Base-by-base conservation (phyloP, 441 rosid genomes). In the Corymbia citriodora region DNA sequence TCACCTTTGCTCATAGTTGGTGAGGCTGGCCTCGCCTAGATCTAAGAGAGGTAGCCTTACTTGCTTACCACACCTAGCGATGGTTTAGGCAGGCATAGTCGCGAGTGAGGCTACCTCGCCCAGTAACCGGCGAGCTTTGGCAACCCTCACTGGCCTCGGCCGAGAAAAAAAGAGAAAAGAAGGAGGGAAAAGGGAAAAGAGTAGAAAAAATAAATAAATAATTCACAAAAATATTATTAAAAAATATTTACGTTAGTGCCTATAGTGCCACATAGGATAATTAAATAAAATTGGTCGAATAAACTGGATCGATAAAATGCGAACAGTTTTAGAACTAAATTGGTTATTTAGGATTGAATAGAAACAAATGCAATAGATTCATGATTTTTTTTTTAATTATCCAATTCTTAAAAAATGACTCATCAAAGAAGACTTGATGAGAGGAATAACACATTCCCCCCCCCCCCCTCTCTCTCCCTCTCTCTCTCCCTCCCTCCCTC, bases 141-240 rank as follows among this genome's bases (percentile, higher is more conserved):
- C 0, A 10, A 10, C 7, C 29, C 63, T 59, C 0, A 0, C 27
- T 23, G 4, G 63, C 13, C 63, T 59, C 0, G 0, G 10, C 23
- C 6, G 29, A 6, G 25, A 59, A 29, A 4, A 23, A 57, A 57
- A 57, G 10, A 23, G 3, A 23, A 57, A 23, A 57, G 6, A 57
- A 57, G 1, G 14, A 57, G 23, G 63, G 13, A 23, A 57, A 57
- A 57, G 27, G 19, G 21, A 1, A 55, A 19, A 55, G 4, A 19
- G 33, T 33, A 55, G 19, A 4, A 9, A 57, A 57, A 59, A 10
- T 59, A 59, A 59, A 13, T 10, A 59, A 59, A 59, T 59, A 59
- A 23, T 23, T 59, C 14, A 23, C 23, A 59, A 57, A 59, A 59
- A 59, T 59, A 25, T 59, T 59, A 59, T 59, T 59, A 9, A 23